phyloP scores from a whole-genome alignment of 225 moss, liverwort and hornwort species.

The Rhytidiadelphus loreus region DNA sequence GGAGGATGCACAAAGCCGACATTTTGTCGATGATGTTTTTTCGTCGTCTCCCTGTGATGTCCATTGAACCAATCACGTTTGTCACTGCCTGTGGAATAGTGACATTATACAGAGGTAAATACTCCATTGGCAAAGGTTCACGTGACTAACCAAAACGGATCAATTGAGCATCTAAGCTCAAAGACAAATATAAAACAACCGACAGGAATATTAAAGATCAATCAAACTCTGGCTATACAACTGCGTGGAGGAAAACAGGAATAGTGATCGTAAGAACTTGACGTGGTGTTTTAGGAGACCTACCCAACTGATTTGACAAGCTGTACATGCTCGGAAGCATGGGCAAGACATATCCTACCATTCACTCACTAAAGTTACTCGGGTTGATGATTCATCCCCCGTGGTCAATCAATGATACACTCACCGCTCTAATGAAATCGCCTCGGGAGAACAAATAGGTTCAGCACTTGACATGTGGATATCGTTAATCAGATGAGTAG shows the following conservation, averaged over 20 bases:
- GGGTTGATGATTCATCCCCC: not conserved
- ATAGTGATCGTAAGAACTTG: not conserved
- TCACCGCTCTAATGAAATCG: not conserved
- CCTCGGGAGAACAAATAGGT: not conserved
- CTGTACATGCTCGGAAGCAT: not conserved
- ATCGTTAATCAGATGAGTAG: not conserved
- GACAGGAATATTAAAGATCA: not conserved
- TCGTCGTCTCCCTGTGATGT: slow-evolving; percentile 36
- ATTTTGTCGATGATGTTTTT: slow-evolving; percentile 75
- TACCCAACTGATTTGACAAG: not conserved
- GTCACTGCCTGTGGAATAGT: slow-evolving; percentile 46
- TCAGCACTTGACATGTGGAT: not conserved
- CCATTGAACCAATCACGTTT: slow-evolving; percentile 53
- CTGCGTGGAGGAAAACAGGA: not conserved
- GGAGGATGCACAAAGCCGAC: slow-evolving; percentile 78
- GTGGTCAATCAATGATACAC: not conserved
- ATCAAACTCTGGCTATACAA: not conserved
- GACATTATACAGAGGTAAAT: not conserved
- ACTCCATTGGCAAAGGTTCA: not conserved
- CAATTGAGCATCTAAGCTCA: not conserved
- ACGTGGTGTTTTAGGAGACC: not conserved
- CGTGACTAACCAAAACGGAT: not conserved
- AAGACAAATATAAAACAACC: not conserved
- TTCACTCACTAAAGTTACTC: not conserved
- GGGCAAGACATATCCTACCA: not conserved